Conservation (phyloP, 371 early-diverging fungal species). For the Choanephora cucurbitarum region DNA sequence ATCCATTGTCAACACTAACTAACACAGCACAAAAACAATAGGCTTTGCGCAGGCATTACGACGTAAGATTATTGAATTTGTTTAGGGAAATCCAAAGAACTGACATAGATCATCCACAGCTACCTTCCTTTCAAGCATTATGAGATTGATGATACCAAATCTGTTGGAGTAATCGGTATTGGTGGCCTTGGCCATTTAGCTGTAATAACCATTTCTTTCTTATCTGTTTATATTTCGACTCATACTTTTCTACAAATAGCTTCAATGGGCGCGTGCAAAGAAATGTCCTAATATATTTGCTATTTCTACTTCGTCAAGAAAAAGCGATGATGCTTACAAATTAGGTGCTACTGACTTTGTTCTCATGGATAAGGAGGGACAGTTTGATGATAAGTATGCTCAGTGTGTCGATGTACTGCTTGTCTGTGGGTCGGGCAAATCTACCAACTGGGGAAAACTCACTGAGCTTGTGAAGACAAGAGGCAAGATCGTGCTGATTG, state of each 20-base stretch:
- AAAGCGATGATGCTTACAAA: slow-evolving; percentile 65
- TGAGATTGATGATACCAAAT: slow-evolving; percentile 49
- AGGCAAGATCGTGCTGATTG: slow-evolving; percentile 67
- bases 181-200: slow-evolving; percentile 72
- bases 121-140: slow-evolving; percentile 55
- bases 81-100: too few species aligned
- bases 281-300: slow-evolving; percentile 69
- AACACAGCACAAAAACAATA: slow-evolving; percentile 6
- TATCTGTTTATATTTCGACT: background rate
- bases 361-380: slow-evolving; percentile 14
- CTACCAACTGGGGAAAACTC: slow-evolving; percentile 54
- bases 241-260: background rate
- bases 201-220: slow-evolving; percentile 1
- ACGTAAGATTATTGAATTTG: slow-evolving; percentile 27
- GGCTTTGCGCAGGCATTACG: slow-evolving; percentile 76
- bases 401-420: slow-evolving; percentile 54
- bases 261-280: slow-evolving; percentile 63
- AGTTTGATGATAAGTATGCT: slow-evolving; percentile 11
- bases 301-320: slow-evolving; percentile 67
- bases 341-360: slow-evolving; percentile 67
- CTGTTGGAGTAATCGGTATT: slow-evolving; percentile 56
- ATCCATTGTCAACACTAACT: background rate
- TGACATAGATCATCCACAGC: background rate
- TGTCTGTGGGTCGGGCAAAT: slow-evolving; percentile 55
- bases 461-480: slow-evolving; percentile 51